phyloP scores from a whole-genome alignment of 2,329 filamentous ascomycete genomes.

The Cladosporium sphaerospermum region DNA sequence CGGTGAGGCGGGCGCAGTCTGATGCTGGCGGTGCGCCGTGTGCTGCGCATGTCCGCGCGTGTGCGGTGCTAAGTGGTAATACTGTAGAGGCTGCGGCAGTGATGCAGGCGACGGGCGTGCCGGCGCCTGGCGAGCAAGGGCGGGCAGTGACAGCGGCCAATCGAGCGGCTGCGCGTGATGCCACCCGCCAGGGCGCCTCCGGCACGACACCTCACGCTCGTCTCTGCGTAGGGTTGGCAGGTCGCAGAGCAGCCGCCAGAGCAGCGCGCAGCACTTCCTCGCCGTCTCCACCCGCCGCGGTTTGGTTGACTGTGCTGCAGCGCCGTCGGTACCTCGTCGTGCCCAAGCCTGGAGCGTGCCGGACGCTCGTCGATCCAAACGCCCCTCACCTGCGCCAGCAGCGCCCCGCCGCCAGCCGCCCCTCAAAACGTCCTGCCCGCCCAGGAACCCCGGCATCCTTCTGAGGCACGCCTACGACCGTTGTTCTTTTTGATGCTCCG shows the following conservation, averaged over 20 bases:
- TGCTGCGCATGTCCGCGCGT: neutral
- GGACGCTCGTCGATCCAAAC: neutral
- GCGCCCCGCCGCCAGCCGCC: neutral
- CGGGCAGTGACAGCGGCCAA: neutral
- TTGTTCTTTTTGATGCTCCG: constrained; percentile 1
- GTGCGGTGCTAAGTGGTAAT: neutral
- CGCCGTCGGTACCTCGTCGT: neutral
- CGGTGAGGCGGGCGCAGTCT: neutral
- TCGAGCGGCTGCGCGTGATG: neutral
- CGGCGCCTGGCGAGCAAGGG: neutral
- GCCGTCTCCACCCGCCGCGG: neutral
- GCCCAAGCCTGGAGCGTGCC: neutral
- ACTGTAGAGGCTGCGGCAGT: neutral
- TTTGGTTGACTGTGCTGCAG: neutral
- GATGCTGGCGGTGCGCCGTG: neutral
- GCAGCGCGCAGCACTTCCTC: too few species aligned
- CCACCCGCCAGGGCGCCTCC: too few species aligned
- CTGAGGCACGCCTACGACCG: neutral
- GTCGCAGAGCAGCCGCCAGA: too few species aligned
- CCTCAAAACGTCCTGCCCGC: neutral
- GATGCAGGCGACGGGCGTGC: neutral
- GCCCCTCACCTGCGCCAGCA: neutral
- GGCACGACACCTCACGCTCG: too few species aligned
- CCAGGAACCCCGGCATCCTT: neutral
- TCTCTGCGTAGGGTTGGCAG: too few species aligned